These are phyloP conservation scores for Paratinospora sagittata DNA, from an alignment of 164 flowering plant species.

Conservation along the genomic window DNA sequence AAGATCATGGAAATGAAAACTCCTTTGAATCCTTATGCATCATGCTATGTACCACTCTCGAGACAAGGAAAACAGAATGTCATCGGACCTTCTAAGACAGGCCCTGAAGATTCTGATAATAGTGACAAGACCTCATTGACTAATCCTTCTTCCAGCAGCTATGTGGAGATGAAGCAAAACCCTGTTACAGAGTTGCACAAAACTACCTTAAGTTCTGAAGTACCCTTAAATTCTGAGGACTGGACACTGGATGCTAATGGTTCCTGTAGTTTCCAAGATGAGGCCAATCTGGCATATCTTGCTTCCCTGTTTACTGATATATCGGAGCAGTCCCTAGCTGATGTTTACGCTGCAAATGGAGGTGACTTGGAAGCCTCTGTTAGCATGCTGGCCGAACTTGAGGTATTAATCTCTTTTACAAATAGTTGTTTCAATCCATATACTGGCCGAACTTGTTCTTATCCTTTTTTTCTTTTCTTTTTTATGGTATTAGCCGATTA, in stretches of 20 bases:
- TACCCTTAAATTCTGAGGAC: constrained; percentile 6
- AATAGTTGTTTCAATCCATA: not conserved
- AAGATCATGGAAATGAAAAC: constrained; percentile 32
- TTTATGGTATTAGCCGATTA: too few species aligned
- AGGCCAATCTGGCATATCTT: constrained; percentile 57
- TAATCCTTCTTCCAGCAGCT: constrained; percentile 2
- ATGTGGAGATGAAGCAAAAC: constrained; percentile 1
- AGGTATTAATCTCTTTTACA: constrained; percentile 9
- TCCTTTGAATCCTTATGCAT: constrained; percentile 20
- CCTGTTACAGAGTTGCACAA: constrained; percentile 2
- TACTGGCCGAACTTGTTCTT: too few species aligned
- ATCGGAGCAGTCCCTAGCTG: constrained; percentile 54
- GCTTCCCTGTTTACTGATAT: constrained; percentile 45
- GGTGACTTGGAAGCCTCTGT: constrained; percentile 59
- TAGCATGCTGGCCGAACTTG: constrained; percentile 54
- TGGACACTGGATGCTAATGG: not conserved
- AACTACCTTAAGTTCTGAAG: constrained; percentile 7
- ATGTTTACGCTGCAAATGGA: constrained; percentile 41
- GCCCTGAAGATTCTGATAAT: constrained; percentile 7
- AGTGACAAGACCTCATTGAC: constrained; percentile 8
- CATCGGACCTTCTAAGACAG: not conserved
- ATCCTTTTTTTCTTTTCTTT: too few species aligned
- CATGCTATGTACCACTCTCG: constrained; percentile 28
- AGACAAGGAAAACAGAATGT: constrained; percentile 17
- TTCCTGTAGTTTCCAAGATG: constrained; percentile 6